These are phyloP conservation scores for Barnettozyma vustinii DNA, from an alignment of 805 yeast genomes.

Conservation along the genomic window DNA sequence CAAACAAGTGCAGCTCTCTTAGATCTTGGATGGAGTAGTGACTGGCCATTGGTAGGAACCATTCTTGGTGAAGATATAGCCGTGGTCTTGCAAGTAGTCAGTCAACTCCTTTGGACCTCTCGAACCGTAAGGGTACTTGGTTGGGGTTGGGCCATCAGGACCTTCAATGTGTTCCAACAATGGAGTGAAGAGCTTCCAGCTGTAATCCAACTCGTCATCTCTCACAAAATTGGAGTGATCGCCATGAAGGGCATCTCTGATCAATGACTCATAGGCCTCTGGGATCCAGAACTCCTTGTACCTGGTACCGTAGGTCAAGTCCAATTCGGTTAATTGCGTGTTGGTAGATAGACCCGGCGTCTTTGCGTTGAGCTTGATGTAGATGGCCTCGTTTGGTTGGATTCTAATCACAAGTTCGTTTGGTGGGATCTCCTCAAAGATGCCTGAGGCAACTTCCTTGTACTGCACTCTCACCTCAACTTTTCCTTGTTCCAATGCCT, in stretches of 20 bases:
- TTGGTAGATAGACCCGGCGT: conserved; percentile 85
- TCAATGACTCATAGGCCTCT: conserved; percentile 94
- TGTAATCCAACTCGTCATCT: conserved; percentile 92
- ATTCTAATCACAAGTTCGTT: conserved; percentile 91
- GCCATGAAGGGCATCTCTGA: conserved; percentile 83
- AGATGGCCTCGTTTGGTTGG: conserved; percentile 93
- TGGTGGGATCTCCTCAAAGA: conserved; percentile 74
- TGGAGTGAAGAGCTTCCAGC: conserved; percentile 94
- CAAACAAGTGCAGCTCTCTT: background rate
- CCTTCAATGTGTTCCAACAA: conserved; percentile 75
- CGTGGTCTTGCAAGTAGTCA: conserved; percentile 59
- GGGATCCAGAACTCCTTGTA: conserved; percentile 91
- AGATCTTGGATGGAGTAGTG: conserved; percentile 39
- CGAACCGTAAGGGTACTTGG: conserved; percentile 78
- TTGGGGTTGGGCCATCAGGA: conserved; percentile 59
- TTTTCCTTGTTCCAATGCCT: conserved; percentile 91
- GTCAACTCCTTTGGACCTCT: conserved; percentile 75
- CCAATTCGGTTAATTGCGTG: conserved; percentile 84
- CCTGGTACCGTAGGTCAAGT: conserved; percentile 76
- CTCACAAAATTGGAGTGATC: conserved; percentile 97
- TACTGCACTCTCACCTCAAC: conserved; percentile 94
- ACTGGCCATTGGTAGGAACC: conserved; percentile 89
- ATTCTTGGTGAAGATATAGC: conserved; percentile 60
- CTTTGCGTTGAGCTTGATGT: conserved; percentile 88
- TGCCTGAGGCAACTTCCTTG: conserved; percentile 78